Evolutionary conservation across 75 land plant species (phyloP), one percentile per base, ranked within the genome.

Genomic region (Larix kaempferi): DNA sequence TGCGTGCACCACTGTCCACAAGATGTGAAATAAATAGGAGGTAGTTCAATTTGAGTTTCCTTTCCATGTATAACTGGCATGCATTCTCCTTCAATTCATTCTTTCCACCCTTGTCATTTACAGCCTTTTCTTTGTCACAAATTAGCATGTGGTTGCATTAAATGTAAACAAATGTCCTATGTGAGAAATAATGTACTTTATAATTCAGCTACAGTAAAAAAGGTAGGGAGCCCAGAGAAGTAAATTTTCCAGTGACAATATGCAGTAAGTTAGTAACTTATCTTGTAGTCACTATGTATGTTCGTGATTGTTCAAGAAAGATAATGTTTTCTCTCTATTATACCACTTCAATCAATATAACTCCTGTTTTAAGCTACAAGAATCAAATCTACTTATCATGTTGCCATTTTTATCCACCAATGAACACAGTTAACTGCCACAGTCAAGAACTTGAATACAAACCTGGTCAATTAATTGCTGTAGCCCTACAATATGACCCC

Each of bases 391-490:
- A 13, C 15, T 14, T 26, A 63, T 15, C 17, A 44, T 10, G 8
- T 44, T 44, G 52, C 52, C 52, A 7, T 25, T 1, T 27, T 63
- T 63, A 35, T 63, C 66, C 66, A 63, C 66, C 66, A 63, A 63
- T 27, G 35, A 63, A 63, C 26, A 63, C 16, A 13, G 10, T 27
- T 16, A 63, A 29, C 29, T 15, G 35, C 66, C 52, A 6, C 7
- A 7, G 52, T 44, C 52, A 44, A 7, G 52, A 44, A 44, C 10
- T 8, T 44, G 52, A 44, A 44, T 44, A 57, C 79, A 58, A 56
- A 94, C 99, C 94, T 96, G 99, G 25, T 94, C 99, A 81, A 93
- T 90, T 95, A 94, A 96, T 82, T 96, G 97, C 56, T 92, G 89
- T 63, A 96, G 88, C 76, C 99, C 87, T 26, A 21, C 59, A 54